Percentiles rank a stretch among this genome's conserved stretches.
phyloP scores from a whole-genome alignment of 2,329 filamentous ascomycete species.

The Neofusicoccum sp. region DNA sequence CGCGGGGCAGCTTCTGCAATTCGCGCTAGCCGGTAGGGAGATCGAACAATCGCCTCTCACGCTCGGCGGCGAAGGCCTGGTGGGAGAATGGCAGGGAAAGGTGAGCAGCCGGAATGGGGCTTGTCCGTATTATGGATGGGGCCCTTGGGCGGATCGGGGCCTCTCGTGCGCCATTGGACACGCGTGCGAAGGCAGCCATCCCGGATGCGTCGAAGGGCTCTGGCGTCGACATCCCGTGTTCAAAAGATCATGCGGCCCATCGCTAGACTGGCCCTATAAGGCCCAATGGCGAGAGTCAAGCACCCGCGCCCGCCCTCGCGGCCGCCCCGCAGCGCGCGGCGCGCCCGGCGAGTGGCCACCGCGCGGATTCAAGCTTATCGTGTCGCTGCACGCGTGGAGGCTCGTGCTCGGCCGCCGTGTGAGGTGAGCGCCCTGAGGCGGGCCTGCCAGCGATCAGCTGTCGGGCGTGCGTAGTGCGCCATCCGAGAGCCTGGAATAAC shows the following conservation, averaged over 20 bases:
- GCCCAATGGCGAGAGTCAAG: slow-evolving; percentile 21
- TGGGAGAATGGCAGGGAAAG: slow-evolving; percentile 20
- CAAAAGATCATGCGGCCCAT: slow-evolving; percentile 40
- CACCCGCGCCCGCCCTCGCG: not conserved
- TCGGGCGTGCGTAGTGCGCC: slow-evolving; percentile 12
- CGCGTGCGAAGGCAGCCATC: slow-evolving; percentile 17
- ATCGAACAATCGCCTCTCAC: slow-evolving; percentile 18
- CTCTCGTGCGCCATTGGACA: slow-evolving; percentile 15
- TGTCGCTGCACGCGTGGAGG: slow-evolving; percentile 15
- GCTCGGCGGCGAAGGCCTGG: slow-evolving; percentile 15
- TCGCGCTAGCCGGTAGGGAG: slow-evolving; percentile 15
- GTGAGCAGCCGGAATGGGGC: slow-evolving; percentile 19
- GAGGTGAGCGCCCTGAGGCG: not conserved
- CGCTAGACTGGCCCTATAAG: slow-evolving; percentile 27
- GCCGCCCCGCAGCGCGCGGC: slow-evolving; percentile 6
- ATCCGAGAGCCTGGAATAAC: slow-evolving; percentile 18
- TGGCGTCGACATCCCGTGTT: slow-evolving; percentile 39
- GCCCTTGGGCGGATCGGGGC: slow-evolving; percentile 17
- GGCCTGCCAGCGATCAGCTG: slow-evolving; percentile 13
- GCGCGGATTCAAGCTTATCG: slow-evolving; percentile 19
- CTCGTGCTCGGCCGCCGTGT: slow-evolving; percentile 8
- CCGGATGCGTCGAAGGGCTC: slow-evolving; percentile 22
- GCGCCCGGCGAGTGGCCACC: not conserved
- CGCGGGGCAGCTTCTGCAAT: slow-evolving; percentile 17
- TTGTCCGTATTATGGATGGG: slow-evolving; percentile 24